Conservation (phyloP, 164 flowering plant species). For the Houttuynia cordata region DNA sequence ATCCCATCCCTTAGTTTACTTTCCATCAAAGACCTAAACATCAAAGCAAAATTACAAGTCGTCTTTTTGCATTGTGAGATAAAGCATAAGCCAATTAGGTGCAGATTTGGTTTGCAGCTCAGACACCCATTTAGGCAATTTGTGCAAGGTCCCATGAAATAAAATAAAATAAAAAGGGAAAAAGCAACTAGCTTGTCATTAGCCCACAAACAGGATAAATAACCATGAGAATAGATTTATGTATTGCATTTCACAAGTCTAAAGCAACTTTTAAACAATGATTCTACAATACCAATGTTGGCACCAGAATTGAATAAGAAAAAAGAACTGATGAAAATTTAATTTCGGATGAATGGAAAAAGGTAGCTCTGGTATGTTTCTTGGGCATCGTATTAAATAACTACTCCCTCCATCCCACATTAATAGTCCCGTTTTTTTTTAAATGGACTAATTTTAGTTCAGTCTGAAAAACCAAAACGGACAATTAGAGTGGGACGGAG, state of each 20-base stretch:
- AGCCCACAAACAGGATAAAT: background rate
- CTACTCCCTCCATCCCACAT: no score
- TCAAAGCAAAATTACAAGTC: background rate
- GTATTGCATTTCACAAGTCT: background rate
- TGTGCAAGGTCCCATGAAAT: background rate
- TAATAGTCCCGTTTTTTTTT: no score
- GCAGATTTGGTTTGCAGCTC: background rate
- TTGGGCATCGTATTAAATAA: no score
- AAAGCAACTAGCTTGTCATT: background rate
- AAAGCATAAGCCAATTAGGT: background rate
- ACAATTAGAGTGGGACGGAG: no score
- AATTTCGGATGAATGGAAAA: no score
- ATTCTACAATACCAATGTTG: no score
- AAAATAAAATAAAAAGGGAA: background rate
- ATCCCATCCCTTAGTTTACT: slow-evolving; percentile 55
- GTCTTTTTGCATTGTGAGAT: background rate
- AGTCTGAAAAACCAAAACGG: no score
- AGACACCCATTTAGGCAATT: background rate
- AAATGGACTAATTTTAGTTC: no score
- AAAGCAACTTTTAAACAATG: no score
- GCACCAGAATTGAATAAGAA: no score
- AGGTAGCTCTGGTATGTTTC: no score
- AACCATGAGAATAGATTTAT: background rate
- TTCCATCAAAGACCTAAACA: slow-evolving; percentile 72
- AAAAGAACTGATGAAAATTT: no score